Percentiles rank a stretch among this genome's conserved stretches.
Evolutionary conservation across 1,284 basidiomycete species (phyloP).

Genomic region (Mycena citricolor): DNA sequence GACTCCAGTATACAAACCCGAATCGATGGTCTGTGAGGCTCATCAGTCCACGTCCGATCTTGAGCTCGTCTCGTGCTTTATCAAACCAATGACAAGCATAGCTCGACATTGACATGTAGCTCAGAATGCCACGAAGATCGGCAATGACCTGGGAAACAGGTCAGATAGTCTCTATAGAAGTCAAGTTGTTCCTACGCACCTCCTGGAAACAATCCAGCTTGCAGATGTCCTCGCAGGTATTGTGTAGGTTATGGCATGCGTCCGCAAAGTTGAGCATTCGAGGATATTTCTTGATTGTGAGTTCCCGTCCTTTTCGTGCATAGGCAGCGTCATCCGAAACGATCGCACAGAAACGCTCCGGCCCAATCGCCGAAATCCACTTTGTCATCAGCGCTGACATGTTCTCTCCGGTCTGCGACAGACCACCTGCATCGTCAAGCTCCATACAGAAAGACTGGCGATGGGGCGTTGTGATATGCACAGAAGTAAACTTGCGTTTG

Average conservation of each 20-base stretch:
- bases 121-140: too few relatives aligned
- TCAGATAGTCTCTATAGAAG: too few relatives aligned
- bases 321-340: slow-evolving; percentile 11
- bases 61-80: too few relatives aligned
- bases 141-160: too few relatives aligned
- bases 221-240: slow-evolving; percentile 27
- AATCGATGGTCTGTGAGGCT: too few relatives aligned
- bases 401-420: slow-evolving; percentile 24
- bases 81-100: too few relatives aligned
- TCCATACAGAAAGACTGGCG: slow-evolving; percentile 23
- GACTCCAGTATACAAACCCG: slow-evolving; percentile 25
- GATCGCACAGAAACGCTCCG: slow-evolving; percentile 9
- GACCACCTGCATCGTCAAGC: slow-evolving; percentile 18
- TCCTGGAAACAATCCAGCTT: slow-evolving; percentile 19
- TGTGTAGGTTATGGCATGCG: slow-evolving; percentile 25
- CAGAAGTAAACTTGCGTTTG: slow-evolving; percentile 21
- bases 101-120: too few relatives aligned
- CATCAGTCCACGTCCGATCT: too few relatives aligned
- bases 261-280: slow-evolving; percentile 24
- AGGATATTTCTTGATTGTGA: slow-evolving; percentile 7
- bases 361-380: slow-evolving; percentile 17
- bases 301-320: slow-evolving; percentile 12
- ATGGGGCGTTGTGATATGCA: slow-evolving; percentile 21
- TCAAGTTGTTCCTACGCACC: slow-evolving; percentile 11
- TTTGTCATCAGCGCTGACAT: slow-evolving; percentile 6